Evolutionary conservation across 192 early-diverging fungal genomes (phyloP).

Genomic region (Tieghemiomyces parasiticus): DNA sequence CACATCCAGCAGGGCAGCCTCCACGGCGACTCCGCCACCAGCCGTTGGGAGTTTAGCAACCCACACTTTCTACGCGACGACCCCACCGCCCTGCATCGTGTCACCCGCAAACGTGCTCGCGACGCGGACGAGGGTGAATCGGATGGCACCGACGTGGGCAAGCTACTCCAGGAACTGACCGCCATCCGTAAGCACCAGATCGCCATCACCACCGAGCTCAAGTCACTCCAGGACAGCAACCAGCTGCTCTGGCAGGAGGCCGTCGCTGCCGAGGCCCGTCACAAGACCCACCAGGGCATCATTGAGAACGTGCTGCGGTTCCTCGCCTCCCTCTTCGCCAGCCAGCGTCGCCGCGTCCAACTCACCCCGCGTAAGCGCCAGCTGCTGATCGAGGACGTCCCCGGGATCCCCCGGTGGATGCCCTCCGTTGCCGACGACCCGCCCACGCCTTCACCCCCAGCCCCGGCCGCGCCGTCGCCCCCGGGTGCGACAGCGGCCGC

Average conservation of each 20-base stretch:
- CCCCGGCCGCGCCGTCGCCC: too few species aligned
- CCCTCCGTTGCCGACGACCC: too few species aligned
- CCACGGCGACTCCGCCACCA: not conserved
- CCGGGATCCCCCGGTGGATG: not conserved
- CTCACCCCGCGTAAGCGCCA: constrained; percentile 23
- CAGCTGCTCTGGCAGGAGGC: constrained; percentile 81
- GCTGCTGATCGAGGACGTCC: constrained; percentile 14
- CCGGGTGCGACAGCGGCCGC: too few species aligned
- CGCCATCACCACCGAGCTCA: constrained; percentile 76
- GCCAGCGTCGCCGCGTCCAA: constrained; percentile 23
- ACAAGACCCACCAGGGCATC: constrained; percentile 75
- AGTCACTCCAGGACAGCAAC: constrained; percentile 76
- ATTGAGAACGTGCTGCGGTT: constrained; percentile 91
- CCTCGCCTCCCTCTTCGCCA: constrained; percentile 69
- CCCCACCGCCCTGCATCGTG: constrained; percentile 34
- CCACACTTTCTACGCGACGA: constrained; percentile 44
- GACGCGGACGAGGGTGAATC: constrained; percentile 19
- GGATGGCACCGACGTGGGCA: constrained; percentile 31
- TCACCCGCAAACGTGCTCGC: constrained; percentile 50
- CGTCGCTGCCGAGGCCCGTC: constrained; percentile 50
- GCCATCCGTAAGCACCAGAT: constrained; percentile 82
- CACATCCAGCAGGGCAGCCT: constrained; percentile 4
- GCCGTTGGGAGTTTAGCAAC: constrained; percentile 47
- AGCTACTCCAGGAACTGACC: constrained; percentile 59
- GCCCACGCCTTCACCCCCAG: too few species aligned